phyloP scores from a whole-genome alignment of 495 filamentous ascomycete species.

The Penicillium macrosclerotiorum region DNA sequence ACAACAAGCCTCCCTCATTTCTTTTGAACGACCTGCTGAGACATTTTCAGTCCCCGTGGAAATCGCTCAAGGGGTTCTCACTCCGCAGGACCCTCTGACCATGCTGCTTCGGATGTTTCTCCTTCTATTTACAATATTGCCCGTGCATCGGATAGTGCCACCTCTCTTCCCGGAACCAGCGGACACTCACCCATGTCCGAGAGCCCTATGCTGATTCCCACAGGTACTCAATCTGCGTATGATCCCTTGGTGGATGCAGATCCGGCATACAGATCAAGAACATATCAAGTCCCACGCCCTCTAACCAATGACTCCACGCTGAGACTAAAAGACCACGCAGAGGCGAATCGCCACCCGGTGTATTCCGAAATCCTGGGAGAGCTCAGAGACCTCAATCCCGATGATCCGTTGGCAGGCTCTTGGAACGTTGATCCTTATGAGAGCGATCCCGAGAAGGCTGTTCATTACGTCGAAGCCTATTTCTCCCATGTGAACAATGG shows the following conservation, averaged over 20 bases:
- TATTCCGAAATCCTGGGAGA: conserved; percentile 37
- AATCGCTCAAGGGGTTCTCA: conserved; percentile 33
- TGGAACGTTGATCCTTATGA: conserved; percentile 67
- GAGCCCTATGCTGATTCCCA: conserved; percentile 28
- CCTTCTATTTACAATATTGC: conserved; percentile 32
- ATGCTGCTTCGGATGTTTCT: conserved; percentile 30
- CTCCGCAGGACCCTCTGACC: conserved; percentile 16
- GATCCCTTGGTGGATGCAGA: conserved; percentile 30
- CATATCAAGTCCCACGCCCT: conserved; percentile 14
- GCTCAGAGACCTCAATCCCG: conserved; percentile 27
- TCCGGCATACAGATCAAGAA: conserved; percentile 19
- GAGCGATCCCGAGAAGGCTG: conserved; percentile 43
- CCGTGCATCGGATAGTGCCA: conserved; percentile 35
- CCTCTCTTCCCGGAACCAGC: conserved; percentile 34
- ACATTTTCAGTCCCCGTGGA: conserved; percentile 34
- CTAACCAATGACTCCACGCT: conserved; percentile 16
- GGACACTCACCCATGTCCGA: conserved; percentile 41
- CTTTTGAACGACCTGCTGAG: conserved; percentile 8
- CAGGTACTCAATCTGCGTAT: conserved; percentile 25
- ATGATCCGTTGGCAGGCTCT: conserved; percentile 50
- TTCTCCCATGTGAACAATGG: conserved; percentile 53
- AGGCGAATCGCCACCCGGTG: conserved; percentile 18
- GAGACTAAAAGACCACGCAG: conserved; percentile 12
- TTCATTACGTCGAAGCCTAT: conserved; percentile 54
- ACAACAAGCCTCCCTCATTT: too few species aligned